Base-by-base conservation (phyloP, 495 filamentous ascomycete species). In the Xylaria intraflava region DNA sequence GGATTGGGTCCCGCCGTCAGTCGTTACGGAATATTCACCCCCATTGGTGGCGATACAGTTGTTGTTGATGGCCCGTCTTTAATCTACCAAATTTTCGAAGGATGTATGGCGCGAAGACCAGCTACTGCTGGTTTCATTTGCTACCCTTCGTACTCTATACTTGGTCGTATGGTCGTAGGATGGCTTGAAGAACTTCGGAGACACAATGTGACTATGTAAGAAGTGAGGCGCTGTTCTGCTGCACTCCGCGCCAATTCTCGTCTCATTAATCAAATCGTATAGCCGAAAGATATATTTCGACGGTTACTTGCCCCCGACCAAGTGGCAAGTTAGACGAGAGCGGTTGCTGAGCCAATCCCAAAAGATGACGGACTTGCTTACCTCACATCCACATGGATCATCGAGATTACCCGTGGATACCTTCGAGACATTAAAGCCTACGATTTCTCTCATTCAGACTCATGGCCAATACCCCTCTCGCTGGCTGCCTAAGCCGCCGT, bases 41-140 rank as follows among this genome's bases (percentile, higher is more conserved):
- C 67, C n/a, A 68, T 89, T 16, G 54, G 54, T 3, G 61, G 68
- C 11, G 55, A 62, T 38, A 64, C 60, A 1, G 73, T 87, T 6
- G 81, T 85, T 31, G 80, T 94, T 45, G 89, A 94, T 57, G 89
- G 89, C 0, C 88, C 89, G 0, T 83, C 79, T 11, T 72, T 94
- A 17, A 85, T 87, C 5, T 83, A 90, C 58, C 79, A 88, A 61
- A 69, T 92, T 33, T 81, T 84, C 41, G 66, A 77, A 10, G 65
- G 79, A 11, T 73, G 84, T 26, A 64, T 83, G 5, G 68, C 62
- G 5, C 65, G 65, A 39, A 73, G 65, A 43, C 38, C 65, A 44
- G 38, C 44, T 42, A 53, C 49, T 30, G 47, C 53, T 57, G 42
- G 74, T 64, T 70, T 71, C 61, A 42, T 70, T 76, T 61, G 82